These are phyloP conservation scores for Aspergillus sergii DNA, from an alignment of 2,329 filamentous ascomycete genomes.

Conservation along the genomic window DNA sequence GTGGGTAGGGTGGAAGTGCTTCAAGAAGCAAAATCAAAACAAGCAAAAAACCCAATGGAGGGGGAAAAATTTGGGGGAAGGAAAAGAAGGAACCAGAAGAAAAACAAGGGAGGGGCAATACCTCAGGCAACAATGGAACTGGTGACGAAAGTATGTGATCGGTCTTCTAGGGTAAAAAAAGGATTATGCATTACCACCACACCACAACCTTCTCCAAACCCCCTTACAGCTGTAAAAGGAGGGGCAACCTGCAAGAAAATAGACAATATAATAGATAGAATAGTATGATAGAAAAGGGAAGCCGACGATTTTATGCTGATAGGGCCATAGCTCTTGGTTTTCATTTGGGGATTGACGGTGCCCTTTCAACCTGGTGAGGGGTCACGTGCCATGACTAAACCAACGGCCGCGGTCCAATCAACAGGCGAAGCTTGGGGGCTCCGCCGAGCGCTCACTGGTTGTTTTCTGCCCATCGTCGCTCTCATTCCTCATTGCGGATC, in stretches of 20 bases:
- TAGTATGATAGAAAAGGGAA: not conserved
- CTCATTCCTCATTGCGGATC: conserved; percentile 5
- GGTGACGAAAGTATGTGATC: conserved; percentile 3
- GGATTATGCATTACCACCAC: not conserved
- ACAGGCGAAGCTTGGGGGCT: not conserved
- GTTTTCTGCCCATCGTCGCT: conserved; percentile 11
- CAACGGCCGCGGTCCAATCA: conserved; percentile 11
- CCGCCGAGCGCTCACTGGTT: conserved; percentile 14
- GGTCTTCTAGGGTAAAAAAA: not conserved
- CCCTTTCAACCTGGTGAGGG: not conserved
- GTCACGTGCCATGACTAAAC: conserved; percentile 12
- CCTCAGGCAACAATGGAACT: conserved; percentile 3
- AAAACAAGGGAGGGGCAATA: conserved; percentile 5
- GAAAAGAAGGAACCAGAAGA: not conserved
- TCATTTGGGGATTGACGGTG: not conserved
- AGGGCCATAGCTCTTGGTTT: not conserved
- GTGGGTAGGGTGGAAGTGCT: conserved; percentile 25
- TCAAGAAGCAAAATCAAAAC: conserved; percentile 42
- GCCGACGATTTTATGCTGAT: not conserved
- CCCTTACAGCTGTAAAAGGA: not conserved
- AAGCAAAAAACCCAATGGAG: conserved; percentile 31
- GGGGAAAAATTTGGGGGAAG: conserved; percentile 8
- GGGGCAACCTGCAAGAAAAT: not conserved
- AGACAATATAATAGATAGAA: conserved; percentile 1
- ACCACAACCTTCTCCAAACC: not conserved